Conservation (phyloP, 306 rosid species). For the Cucurbita moschata region DNA sequence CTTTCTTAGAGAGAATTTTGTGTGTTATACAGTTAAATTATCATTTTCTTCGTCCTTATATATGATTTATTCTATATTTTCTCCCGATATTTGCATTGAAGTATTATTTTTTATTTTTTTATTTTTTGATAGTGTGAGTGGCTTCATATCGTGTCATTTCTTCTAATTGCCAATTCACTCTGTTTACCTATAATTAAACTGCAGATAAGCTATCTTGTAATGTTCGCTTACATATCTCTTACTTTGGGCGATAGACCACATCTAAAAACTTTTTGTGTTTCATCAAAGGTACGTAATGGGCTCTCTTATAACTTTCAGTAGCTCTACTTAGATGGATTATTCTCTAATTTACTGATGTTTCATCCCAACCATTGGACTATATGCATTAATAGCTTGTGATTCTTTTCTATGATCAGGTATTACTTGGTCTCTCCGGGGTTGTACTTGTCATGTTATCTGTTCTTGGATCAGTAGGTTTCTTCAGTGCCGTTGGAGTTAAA, state of each 20-base stretch:
- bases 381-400: constrained; percentile 9
- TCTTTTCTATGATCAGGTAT: constrained; percentile 40
- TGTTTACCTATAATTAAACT: constrained; percentile 12
- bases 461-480: constrained; percentile 86
- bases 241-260: constrained; percentile 80
- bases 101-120: background rate
- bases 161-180: background rate
- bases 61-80: background rate
- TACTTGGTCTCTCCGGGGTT: constrained; percentile 92
- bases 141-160: constrained; percentile 9
- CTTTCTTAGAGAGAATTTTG: background rate
- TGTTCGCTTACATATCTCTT: constrained; percentile 95
- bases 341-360: background rate
- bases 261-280: constrained; percentile 54
- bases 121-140: background rate
- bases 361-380: background rate
- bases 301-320: background rate
- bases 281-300: constrained; percentile 66
- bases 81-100: background rate
- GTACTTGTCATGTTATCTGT: constrained; percentile 88
- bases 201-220: constrained; percentile 98
- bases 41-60: background rate
- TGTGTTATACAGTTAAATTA: background rate
- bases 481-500: constrained; percentile 83
- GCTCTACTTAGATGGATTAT: background rate